phyloP scores from a whole-genome alignment of 2,329 filamentous ascomycete species.

The Colletotrichum sp. region DNA sequence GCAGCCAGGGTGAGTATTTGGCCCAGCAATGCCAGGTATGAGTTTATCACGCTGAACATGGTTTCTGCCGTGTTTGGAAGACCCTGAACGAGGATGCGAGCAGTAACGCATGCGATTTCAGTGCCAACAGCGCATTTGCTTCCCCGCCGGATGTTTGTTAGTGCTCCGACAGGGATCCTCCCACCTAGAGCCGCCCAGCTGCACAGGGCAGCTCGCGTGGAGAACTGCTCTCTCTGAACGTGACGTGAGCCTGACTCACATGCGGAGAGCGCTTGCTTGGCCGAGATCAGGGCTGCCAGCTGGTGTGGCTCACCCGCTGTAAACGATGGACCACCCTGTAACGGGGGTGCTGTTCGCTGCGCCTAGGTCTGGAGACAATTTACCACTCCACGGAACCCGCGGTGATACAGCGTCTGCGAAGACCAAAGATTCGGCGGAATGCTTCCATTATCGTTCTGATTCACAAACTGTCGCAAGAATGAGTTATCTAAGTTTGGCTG shows the following conservation, averaged over 20 bases:
- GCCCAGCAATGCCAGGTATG: background rate
- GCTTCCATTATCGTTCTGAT: background rate
- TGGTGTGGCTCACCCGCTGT: background rate
- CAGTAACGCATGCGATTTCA: background rate
- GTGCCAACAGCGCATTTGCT: background rate
- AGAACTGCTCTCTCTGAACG: background rate
- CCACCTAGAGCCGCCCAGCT: background rate
- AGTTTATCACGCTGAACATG: background rate
- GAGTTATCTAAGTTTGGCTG: background rate
- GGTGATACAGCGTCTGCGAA: background rate
- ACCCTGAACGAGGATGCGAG: background rate
- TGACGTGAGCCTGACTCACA: conserved; percentile 14
- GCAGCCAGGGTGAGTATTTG: background rate
- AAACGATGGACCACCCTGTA: background rate
- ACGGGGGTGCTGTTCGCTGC: background rate
- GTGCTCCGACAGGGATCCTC: background rate
- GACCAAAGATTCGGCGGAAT: background rate
- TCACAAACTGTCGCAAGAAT: background rate
- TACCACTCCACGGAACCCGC: background rate
- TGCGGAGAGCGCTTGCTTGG: background rate
- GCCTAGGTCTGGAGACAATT: background rate
- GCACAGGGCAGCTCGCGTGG: background rate
- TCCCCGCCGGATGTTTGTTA: background rate
- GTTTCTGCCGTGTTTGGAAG: background rate
- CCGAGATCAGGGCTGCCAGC: background rate